phyloP scores from a whole-genome alignment of 2,329 filamentous ascomycete species.

The Aspergillus flavus region DNA sequence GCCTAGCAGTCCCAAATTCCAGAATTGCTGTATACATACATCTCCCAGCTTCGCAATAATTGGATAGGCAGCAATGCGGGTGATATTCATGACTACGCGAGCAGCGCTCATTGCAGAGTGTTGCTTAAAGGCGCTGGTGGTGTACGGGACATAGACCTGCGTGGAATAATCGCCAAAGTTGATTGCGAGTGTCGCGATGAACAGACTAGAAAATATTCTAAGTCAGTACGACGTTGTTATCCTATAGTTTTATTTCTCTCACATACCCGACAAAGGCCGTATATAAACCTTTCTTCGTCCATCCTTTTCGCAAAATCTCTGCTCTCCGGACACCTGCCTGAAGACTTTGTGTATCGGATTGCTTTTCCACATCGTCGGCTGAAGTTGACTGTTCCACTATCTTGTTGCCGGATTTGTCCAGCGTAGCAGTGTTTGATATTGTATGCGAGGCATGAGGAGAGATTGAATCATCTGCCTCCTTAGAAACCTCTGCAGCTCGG shows the following conservation, averaged over 20 bases:
- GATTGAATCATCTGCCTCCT: not conserved
- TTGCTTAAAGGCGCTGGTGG: constrained; percentile 27
- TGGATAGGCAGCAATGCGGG: constrained; percentile 28
- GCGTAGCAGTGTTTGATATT: not conserved
- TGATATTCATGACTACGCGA: constrained; percentile 27
- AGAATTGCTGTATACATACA: constrained; percentile 4
- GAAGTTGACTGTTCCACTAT: not conserved
- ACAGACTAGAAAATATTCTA: constrained; percentile 12
- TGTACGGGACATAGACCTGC: constrained; percentile 26
- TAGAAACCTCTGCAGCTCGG: not conserved
- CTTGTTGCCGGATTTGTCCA: not conserved
- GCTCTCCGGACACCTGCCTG: constrained; percentile 26
- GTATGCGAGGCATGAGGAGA: not conserved
- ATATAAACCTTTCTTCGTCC: constrained; percentile 23
- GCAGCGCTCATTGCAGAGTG: constrained; percentile 29
- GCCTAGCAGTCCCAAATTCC: not conserved
- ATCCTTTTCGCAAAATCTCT: constrained; percentile 21
- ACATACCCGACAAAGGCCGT: constrained; percentile 21
- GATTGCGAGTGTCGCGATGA: constrained; percentile 22
- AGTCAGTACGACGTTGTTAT: not conserved
- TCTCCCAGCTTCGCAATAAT: constrained; percentile 31
- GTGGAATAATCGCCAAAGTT: constrained; percentile 26
- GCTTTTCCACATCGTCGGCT: constrained; percentile 11
- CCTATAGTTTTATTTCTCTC: rapidly evolving
- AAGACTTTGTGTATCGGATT: constrained; percentile 11